Base-by-base conservation (phyloP, 2,329 filamentous ascomycete genomes). In the Talaromyces atroroseus region DNA sequence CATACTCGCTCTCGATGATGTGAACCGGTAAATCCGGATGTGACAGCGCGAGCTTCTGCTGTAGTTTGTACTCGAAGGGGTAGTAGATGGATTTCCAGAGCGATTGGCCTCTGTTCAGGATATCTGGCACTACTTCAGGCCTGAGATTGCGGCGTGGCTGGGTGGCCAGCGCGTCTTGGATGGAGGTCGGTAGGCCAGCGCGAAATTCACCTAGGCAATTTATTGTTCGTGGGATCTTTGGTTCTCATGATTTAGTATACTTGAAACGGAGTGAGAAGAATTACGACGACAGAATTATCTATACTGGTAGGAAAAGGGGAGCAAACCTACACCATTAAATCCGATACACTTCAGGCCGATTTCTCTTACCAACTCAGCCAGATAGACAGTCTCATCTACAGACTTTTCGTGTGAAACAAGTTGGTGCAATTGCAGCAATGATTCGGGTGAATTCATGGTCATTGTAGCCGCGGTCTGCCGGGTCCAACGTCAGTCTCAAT, bases 361-460 rank as follows among this genome's bases (percentile, higher is more conserved):
- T 60, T 76, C 73, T 52, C 73, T 70, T 62, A 75, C 74, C 18
- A 75, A 61, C 59, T 74, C 73, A 32, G 72, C 73, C 16, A 67
- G 63, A 18, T 65, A 64, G 40, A 73, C 52, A 34, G 61, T 63
- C 21, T 68, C 62, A 1, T 66, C 58, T 12, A 63, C 29, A 2
- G 67, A 59, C n/a, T 63, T 62, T 7, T 65, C 58, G 11, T 66
- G 60, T 3, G 71, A 69, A 7, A 71, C 74, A 20, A 76, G 64
- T 48, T 79, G 66, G 72, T 84, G 85, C 12, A 92, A 80, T 21
- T 80, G 73, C 3, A 82, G 74, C 62, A 92, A 82, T 2, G 88
- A 87, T 57, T 88, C 86, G 23, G 89, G 89, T 1, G 89, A 91
- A 76, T 95, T 94, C 77, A 94, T 84, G 1, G 90, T 94, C 75